phyloP scores from a whole-genome alignment of 164 flowering plant species.

The Paratinospora sagittata region DNA sequence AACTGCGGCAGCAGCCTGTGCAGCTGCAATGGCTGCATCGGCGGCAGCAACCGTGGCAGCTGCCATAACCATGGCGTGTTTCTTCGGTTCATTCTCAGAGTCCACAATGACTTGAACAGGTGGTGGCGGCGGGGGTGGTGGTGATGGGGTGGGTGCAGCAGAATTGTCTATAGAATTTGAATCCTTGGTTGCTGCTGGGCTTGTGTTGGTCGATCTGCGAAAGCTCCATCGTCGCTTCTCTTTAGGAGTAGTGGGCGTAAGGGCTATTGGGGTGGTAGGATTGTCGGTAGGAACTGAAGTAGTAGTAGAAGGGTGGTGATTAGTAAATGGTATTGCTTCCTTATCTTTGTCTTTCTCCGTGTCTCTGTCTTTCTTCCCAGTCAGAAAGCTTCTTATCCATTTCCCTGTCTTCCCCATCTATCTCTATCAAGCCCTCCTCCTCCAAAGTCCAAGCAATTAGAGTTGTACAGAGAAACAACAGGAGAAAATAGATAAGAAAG shows the following conservation, averaged over 20 bases:
- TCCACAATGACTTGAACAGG: slow-evolving; percentile 22
- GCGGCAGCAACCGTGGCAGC: slow-evolving; percentile 55
- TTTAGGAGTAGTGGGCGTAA: slow-evolving; percentile 52
- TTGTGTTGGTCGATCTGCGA: slow-evolving; percentile 53
- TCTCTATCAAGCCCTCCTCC: slow-evolving; percentile 16
- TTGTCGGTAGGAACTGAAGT: slow-evolving; percentile 24
- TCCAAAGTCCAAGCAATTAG: slow-evolving; percentile 5
- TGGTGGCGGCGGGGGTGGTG: slow-evolving; percentile 20
- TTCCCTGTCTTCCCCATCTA: slow-evolving; percentile 72
- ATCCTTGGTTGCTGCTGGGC: slow-evolving; percentile 32
- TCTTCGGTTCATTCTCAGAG: slow-evolving; percentile 45
- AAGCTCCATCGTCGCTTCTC: slow-evolving; percentile 92
- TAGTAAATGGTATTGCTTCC: slow-evolving; percentile 1
- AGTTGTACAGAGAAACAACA: background rate
- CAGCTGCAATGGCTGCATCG: slow-evolving; percentile 60
- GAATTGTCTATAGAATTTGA: slow-evolving; percentile 28
- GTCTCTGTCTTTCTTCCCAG: slow-evolving; percentile 58
- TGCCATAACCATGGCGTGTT: slow-evolving; percentile 53
- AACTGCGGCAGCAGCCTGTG: slow-evolving; percentile 58
- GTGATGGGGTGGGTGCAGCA: slow-evolving; percentile 15
- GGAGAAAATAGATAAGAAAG: slow-evolving; percentile 5
- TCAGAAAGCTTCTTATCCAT: slow-evolving; percentile 62
- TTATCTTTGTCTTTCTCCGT: slow-evolving; percentile 24
- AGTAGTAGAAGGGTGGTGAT: background rate
- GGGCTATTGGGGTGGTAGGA: slow-evolving; percentile 42